phyloP scores from a whole-genome alignment of 208 protist species.

The Acanthamoeba castellanii region DNA sequence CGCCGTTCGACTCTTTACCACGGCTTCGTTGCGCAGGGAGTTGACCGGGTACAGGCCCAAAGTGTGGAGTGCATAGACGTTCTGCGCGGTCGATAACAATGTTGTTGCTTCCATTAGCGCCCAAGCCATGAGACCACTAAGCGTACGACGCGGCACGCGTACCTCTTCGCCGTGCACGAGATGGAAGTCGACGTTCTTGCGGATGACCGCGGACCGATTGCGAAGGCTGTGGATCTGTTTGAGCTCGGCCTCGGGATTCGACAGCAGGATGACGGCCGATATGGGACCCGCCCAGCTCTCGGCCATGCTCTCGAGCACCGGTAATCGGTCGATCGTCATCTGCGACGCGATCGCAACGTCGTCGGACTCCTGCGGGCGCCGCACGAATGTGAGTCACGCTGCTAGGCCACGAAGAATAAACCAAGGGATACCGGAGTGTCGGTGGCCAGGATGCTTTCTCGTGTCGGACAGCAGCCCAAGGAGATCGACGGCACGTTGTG shows the following conservation, averaged over 20 bases:
- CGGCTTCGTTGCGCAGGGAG: slow-evolving; percentile 75
- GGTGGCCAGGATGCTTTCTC: slow-evolving; percentile 12
- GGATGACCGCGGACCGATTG: not conserved
- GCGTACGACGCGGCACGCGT: not conserved
- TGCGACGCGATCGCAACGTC: slow-evolving; percentile 74
- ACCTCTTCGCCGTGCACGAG: slow-evolving; percentile 31
- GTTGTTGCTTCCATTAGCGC: too few species aligned
- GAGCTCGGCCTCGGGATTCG: slow-evolving; percentile 25
- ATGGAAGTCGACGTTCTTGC: slow-evolving; percentile 71
- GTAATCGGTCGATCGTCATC: slow-evolving; percentile 71
- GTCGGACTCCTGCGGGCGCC: not conserved
- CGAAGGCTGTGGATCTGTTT: not conserved
- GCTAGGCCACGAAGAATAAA: not conserved
- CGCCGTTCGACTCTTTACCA: slow-evolving; percentile 69
- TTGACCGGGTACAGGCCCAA: slow-evolving; percentile 72
- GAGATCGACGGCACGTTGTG: not conserved
- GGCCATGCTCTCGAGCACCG: slow-evolving; percentile 28
- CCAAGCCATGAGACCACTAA: too few species aligned
- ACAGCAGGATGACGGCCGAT: slow-evolving; percentile 28
- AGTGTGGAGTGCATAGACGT: not conserved
- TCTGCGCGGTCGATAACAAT: not conserved
- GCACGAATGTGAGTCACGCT: too few species aligned
- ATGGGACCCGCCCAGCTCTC: slow-evolving; percentile 46
- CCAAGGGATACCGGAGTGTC: not conserved
- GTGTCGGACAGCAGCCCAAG: not conserved